These are phyloP conservation scores for Pseudogymnoascus sp. DNA, from an alignment of 2,329 filamentous ascomycete species.

Conservation along the genomic window DNA sequence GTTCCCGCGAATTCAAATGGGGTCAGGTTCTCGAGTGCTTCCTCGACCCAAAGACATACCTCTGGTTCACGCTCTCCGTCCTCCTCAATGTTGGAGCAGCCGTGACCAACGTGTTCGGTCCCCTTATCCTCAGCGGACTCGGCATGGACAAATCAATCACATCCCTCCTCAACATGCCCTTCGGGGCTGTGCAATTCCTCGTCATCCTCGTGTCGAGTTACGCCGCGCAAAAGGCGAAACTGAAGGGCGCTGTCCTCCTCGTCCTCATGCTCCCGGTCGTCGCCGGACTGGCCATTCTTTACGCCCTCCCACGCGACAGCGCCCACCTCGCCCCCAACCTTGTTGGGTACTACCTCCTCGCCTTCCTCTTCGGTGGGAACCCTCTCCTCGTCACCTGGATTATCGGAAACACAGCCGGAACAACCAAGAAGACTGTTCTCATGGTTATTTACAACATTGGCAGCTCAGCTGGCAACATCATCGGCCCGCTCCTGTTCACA, in stretches of 20 bases:
- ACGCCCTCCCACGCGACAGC: conserved; percentile 40
- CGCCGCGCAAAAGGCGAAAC: conserved; percentile 45
- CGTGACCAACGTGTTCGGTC: conserved; percentile 58
- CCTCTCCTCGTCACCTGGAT: conserved; percentile 62
- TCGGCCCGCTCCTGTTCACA: conserved; percentile 57
- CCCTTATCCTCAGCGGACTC: conserved; percentile 52
- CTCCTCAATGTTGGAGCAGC: conserved; percentile 56
- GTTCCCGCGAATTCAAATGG: conserved; percentile 60
- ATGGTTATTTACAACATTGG: conserved; percentile 59
- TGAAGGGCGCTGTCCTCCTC: conserved; percentile 50
- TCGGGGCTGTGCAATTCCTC: conserved; percentile 52
- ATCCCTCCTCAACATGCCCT: conserved; percentile 58
- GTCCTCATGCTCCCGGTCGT: conserved; percentile 51
- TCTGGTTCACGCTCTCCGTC: conserved; percentile 53
- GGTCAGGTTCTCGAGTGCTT: conserved; percentile 51
- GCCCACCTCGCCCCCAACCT: conserved; percentile 42
- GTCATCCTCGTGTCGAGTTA: conserved; percentile 52
- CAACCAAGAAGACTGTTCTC: conserved; percentile 57
- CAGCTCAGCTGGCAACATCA: conserved; percentile 55
- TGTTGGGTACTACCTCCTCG: conserved; percentile 56
- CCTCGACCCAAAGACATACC: conserved; percentile 44
- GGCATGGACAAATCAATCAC: conserved; percentile 51
- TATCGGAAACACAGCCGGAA: conserved; percentile 59
- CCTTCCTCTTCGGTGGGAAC: conserved; percentile 58
- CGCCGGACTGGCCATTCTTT: conserved; percentile 49